Conservation (phyloP, 371 early-diverging fungal species). For the Mycotypha africana region DNA sequence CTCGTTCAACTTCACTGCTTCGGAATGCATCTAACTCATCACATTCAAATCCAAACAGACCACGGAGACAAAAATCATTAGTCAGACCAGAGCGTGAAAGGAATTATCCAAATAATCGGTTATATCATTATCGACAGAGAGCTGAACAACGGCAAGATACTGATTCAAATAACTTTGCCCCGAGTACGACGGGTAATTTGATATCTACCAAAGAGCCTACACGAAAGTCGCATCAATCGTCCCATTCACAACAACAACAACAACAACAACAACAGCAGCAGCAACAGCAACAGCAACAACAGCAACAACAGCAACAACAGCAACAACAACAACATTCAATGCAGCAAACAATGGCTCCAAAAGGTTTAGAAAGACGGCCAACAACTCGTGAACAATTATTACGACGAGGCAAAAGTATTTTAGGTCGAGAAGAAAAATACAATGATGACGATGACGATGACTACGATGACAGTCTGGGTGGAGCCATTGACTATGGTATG, state of each 20-base stretch:
- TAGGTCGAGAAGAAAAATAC: constrained; percentile 33
- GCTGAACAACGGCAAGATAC: constrained; percentile 29
- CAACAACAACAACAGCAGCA: not conserved
- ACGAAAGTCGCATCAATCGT: too few relatives aligned
- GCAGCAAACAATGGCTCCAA: too few relatives aligned
- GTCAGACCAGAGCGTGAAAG: constrained; percentile 68
- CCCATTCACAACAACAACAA: too few relatives aligned
- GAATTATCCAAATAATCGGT: constrained; percentile 46
- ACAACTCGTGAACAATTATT: constrained; percentile 16
- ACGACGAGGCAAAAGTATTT: constrained; percentile 37
- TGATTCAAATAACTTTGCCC: constrained; percentile 12
- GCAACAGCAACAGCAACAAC: too few relatives aligned
- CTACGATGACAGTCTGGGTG: not conserved
- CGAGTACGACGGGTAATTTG: constrained; percentile 32
- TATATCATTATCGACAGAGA: constrained; percentile 50
- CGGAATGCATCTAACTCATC: constrained; percentile 13
- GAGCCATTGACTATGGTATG: constrained; percentile 11
- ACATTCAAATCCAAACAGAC: constrained; percentile 4
- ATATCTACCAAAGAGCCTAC: not conserved
- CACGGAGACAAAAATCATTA: constrained; percentile 53
- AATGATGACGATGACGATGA: constrained; percentile 8
- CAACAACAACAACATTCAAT: not conserved
- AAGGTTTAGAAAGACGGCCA: constrained; percentile 11
- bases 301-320: not conserved
- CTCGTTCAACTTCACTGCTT: constrained; percentile 11